Evolutionary conservation across 73 alveolate genomes (phyloP).

Genomic region (Tetrahymena elliotti): DNA sequence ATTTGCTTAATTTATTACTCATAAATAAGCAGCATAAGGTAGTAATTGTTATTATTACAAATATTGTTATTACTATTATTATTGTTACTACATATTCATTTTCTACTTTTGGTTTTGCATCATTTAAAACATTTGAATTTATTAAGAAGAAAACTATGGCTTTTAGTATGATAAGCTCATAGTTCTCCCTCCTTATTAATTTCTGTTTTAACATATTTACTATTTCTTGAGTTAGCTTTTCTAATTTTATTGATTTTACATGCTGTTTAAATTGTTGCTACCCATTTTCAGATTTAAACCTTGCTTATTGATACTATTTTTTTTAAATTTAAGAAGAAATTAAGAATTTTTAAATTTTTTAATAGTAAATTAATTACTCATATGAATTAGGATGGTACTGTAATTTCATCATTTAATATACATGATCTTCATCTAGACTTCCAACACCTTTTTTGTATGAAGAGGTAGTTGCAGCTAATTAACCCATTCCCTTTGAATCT

Average conservation of each 20-base stretch:
- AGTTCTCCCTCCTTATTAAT: not conserved
- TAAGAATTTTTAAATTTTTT: not conserved
- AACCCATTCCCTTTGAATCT: not conserved
- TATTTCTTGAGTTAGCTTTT: not conserved
- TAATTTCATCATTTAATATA: not conserved
- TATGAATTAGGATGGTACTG: not conserved
- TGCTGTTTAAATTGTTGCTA: not conserved
- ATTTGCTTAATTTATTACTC: not conserved
- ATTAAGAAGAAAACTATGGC: not conserved
- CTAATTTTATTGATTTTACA: not conserved
- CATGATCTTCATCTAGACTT: not conserved
- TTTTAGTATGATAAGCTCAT: not conserved
- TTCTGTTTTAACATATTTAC: not conserved
- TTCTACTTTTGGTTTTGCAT: not conserved
- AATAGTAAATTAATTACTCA: not conserved
- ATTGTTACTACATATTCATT: not conserved
- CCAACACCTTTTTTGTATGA: not conserved
- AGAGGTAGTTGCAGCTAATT: not conserved
- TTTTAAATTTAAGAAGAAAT: not conserved
- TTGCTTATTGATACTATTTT: not conserved
- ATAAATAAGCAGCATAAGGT: not conserved
- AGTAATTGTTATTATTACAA: not conserved
- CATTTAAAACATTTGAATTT: not conserved
- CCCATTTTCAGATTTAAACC: not conserved
- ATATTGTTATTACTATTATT: not conserved